Base-by-base conservation (phyloP, 192 early-diverging fungal genomes). In the Kappamyces sp. region DNA sequence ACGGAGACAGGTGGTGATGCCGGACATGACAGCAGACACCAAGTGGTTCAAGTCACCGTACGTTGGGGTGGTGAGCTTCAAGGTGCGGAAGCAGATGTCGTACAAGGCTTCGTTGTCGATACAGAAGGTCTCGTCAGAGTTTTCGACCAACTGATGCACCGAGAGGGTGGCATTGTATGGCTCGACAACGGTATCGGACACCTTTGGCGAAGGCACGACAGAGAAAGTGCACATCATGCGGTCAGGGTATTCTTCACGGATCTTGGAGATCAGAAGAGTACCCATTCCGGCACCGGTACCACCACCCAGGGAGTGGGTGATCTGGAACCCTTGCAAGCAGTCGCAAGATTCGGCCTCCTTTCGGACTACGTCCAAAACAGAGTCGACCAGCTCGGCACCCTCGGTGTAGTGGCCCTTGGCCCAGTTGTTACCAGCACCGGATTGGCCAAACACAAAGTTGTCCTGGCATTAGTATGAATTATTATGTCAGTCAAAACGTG, bases 71-170 rank as follows among this genome's bases (percentile, higher is more conserved):
- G 81, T 79, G 65, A 96, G 81, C 74, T 96, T 97, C 66, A 99
- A 82, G 58, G 94, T 99, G 59, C 93, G 84, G 84, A 90, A 91
- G 79, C 94, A 99, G 66, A 99, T 99, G 79, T 99, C 94, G 75
- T 97, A 96, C 47, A 99, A 79, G 41, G 96, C 96, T 72, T 99
- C 92, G 77, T 99, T 99, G 72, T 99, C 96, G 60, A 99, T 97
- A 79, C 94, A 97, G 82, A 97, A 99, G 40, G 94, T 95, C 79
- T 93, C 91, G 71, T 99, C 96, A 57, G 90, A 92, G 86, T 99
- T 97, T 68, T 99, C 94, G 33, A 99, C 94, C 51, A 97, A 84
- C 69, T 97, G 94, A 77, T 99, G 94, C 45, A 97, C 88, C 11
- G 92, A 91, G 49, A 99, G 84, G 9, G 90, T 93, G 37, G 96